Percentiles rank a stretch among this genome's conserved stretches.
These are phyloP conservation scores for Cenococcum geophilum DNA, from an alignment of 495 filamentous ascomycete species.

Conservation along the genomic window DNA sequence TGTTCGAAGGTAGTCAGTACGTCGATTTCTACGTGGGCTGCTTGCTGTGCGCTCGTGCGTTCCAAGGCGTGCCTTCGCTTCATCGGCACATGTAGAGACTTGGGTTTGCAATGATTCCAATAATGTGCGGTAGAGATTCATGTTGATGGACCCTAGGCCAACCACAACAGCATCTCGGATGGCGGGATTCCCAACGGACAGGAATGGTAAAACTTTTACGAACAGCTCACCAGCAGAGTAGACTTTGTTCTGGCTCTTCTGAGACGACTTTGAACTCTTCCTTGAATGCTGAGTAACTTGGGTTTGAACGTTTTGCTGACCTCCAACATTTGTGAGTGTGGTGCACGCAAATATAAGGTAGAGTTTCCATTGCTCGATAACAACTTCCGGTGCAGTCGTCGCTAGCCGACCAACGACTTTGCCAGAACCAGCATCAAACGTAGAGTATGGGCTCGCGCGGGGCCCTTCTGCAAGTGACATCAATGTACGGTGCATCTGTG, in stretches of 20 bases:
- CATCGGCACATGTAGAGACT: conserved; percentile 73
- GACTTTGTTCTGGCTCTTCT: conserved; percentile 68
- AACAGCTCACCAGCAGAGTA: conserved; percentile 84
- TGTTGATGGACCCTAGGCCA: conserved; percentile 89
- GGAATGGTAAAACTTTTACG: conserved; percentile 78
- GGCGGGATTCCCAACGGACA: conserved; percentile 65
- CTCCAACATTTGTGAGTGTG: conserved; percentile 78
- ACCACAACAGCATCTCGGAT: conserved; percentile 88
- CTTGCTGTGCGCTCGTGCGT: conserved; percentile 70
- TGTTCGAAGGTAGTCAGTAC: conserved; percentile 79
- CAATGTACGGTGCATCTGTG: conserved; percentile 86
- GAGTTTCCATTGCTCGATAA: conserved; percentile 98
- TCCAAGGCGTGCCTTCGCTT: conserved; percentile 76
- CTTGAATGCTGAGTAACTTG: conserved; percentile 72
- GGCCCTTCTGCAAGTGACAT: conserved; percentile 67
- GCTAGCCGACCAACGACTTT: conserved; percentile 48
- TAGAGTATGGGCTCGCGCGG: conserved; percentile 53
- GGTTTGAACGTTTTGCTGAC: conserved; percentile 46
- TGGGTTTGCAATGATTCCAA: conserved; percentile 84
- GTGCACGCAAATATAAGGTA: conserved; percentile 96
- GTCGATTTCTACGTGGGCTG: conserved; percentile 65
- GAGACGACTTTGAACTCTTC: conserved; percentile 71
- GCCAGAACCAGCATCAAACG: conserved; percentile 47
- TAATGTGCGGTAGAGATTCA: conserved; percentile 87
- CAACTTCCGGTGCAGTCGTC: conserved; percentile 73